These are phyloP conservation scores for Salix koriyanagi DNA, from an alignment of 345 rosid genomes.

Conservation along the genomic window DNA sequence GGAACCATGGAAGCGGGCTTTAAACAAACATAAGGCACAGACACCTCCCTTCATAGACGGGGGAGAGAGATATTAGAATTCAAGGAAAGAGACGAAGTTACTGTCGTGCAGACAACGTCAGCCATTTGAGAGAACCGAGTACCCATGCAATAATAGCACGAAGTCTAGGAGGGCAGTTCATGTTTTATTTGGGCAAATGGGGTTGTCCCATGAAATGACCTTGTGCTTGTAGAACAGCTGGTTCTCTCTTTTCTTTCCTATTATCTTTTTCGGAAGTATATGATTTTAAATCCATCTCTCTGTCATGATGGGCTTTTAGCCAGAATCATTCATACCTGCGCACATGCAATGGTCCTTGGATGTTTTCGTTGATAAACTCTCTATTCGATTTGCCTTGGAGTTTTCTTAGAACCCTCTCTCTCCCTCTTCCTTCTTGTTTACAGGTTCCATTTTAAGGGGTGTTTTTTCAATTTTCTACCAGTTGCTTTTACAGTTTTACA, in stretches of 20 bases:
- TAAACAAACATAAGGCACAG: background rate
- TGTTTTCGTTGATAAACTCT: slow-evolving; percentile 8
- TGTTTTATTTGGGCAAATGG: slow-evolving; percentile 35
- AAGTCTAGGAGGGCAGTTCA: background rate
- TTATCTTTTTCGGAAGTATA: background rate
- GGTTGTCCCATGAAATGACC: slow-evolving; percentile 49
- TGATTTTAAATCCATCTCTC: slow-evolving; percentile 7
- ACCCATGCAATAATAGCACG: slow-evolving; percentile 18
- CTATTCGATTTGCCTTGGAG: slow-evolving; percentile 1
- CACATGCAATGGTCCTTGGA: slow-evolving; percentile 23
- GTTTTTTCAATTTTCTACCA: background rate
- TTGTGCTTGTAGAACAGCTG: slow-evolving; percentile 20
- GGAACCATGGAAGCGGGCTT: background rate
- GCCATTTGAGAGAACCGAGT: slow-evolving; percentile 17
- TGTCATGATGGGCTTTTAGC: slow-evolving; percentile 13
- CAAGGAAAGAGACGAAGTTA: background rate
- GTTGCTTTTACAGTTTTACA: background rate
- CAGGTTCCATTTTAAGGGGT: background rate
- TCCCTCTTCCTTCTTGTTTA: background rate
- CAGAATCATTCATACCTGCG: slow-evolving; percentile 17
- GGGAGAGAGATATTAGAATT: background rate
- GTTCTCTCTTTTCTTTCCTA: slow-evolving; percentile 9
- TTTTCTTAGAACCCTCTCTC: background rate
- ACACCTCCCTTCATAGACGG: slow-evolving; percentile 28
- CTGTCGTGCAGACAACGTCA: slow-evolving; percentile 13